Conservation (phyloP, 805 yeast species). For the Zygosaccharomyces pseudorouxii region DNA sequence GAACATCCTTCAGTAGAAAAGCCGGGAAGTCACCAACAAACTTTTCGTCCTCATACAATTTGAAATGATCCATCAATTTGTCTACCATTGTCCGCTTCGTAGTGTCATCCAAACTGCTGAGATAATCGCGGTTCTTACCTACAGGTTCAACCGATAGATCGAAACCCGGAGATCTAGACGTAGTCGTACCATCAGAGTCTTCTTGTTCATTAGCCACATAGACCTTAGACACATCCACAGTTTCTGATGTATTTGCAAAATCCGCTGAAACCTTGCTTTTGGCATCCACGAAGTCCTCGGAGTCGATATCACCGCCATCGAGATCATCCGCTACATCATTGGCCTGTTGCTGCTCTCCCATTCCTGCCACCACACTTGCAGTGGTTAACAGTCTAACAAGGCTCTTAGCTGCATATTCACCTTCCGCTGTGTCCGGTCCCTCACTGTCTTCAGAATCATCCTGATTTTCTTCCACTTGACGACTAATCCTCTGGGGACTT, state of each 20-base stretch:
- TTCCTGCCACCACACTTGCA: slow-evolving; percentile 48
- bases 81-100: slow-evolving; percentile 2
- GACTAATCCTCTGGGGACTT: neutral
- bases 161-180: neutral
- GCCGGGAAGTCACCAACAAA: slow-evolving; percentile 60
- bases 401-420: slow-evolving; percentile 46
- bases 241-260: neutral
- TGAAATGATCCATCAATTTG: slow-evolving; percentile 29
- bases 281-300: neutral
- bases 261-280: neutral
- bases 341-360: slow-evolving; percentile 27
- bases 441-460: slow-evolving; percentile 20
- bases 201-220: neutral
- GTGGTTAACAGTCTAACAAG: slow-evolving; percentile 53
- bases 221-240: neutral
- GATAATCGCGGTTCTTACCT: neutral
- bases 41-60: slow-evolving; percentile 50
- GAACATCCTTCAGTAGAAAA: slow-evolving; percentile 78
- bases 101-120: neutral
- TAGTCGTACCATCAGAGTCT: neutral
- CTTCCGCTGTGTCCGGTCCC: slow-evolving; percentile 33
- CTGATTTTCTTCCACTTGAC: slow-evolving; percentile 1
- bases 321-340: slow-evolving; percentile 19
- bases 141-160: slow-evolving; percentile 17
- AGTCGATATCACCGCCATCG: slow-evolving; percentile 9